Evolutionary conservation across 176 grass and related monocot species (phyloP), one percentile per base, ranked within the genome.

Genomic region (Saccharum officinarum): DNA sequence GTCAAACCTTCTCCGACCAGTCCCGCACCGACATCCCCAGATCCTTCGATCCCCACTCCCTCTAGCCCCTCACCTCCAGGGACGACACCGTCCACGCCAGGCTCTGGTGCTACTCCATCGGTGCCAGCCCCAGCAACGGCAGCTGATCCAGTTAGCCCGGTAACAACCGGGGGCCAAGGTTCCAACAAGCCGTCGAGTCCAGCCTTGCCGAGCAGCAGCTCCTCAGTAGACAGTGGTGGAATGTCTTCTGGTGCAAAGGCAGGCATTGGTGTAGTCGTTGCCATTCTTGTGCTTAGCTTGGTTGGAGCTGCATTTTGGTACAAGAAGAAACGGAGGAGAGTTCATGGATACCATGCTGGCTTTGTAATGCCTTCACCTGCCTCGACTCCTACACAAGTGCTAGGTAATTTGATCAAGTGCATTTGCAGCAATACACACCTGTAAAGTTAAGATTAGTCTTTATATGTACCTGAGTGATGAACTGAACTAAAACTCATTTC

Each of bases 351-450:
- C n/a, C n/a, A n/a, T n/a, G 76, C 93, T 67, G 89, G 92, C 1
- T 92, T 96, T 23, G 84, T 95, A 23, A 84, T 88, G 93, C 93
- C 93, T 73, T 94, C 92, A 42, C 90, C 93, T 26, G 46, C 85
- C 52, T 75, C 75, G 1, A 88, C 84, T 63, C 86, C 91, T 12
- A 71, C 67, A 30, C 85, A 83, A 67, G 89, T 92, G 70, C 50
- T 83, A 88, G 93, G 97, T 99, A 89, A 86, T 83, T 73, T 66
- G 5, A 65, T 60, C 60, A 57, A 82, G 42, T 73, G 15, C 67
- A 47, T 81, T 59, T 73, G 44, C 20, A 42, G 20, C 31, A 36
- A 52, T 2, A 22, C 31, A 40, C 59, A 30, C 0, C 31, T 78
- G 20, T 37, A 55, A 76, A 69, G 11, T 8, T 33, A 34, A 62